phyloP scores from a whole-genome alignment of 73 alveolate species.

The Paramecium biaurelia region DNA sequence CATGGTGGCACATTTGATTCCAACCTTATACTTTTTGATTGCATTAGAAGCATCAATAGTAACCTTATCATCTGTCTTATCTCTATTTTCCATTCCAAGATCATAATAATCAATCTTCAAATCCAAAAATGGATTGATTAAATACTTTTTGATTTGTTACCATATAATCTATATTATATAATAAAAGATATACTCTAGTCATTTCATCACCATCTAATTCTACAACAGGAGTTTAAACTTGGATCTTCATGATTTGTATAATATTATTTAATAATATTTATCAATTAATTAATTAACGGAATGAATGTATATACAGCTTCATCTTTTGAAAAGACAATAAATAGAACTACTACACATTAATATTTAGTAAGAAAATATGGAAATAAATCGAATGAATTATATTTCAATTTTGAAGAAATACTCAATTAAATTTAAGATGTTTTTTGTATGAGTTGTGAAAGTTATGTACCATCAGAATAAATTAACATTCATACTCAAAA shows the following conservation, averaged over 20 bases:
- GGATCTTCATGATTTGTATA: constrained; percentile 62
- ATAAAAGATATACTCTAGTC: constrained; percentile 70
- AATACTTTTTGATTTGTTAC: constrained; percentile 52
- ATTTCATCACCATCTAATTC: constrained; percentile 94
- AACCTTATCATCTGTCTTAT: constrained; percentile 77
- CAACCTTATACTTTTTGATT: constrained; percentile 73
- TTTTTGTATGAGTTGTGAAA: constrained; percentile 35
- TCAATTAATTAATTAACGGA: constrained; percentile 23
- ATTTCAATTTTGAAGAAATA: constrained; percentile 34
- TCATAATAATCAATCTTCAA: constrained; percentile 75
- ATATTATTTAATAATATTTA: neutral
- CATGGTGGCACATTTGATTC: constrained; percentile 83
- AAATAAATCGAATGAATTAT: neutral
- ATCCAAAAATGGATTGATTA: constrained; percentile 67
- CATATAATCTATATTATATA: constrained; percentile 62
- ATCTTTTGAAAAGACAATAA: neutral
- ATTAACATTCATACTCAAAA: neutral
- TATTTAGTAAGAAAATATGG: constrained; percentile 44
- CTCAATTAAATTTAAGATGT: constrained; percentile 1
- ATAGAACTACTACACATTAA: neutral
- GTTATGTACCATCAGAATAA: neutral
- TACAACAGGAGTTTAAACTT: constrained; percentile 84
- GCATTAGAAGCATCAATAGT: constrained; percentile 81
- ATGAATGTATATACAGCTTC: constrained; percentile 22
- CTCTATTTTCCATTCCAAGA: constrained; percentile 77